Conservation (phyloP, 1,139 yeast genomes). For the Geotrichum bryndzae region DNA sequence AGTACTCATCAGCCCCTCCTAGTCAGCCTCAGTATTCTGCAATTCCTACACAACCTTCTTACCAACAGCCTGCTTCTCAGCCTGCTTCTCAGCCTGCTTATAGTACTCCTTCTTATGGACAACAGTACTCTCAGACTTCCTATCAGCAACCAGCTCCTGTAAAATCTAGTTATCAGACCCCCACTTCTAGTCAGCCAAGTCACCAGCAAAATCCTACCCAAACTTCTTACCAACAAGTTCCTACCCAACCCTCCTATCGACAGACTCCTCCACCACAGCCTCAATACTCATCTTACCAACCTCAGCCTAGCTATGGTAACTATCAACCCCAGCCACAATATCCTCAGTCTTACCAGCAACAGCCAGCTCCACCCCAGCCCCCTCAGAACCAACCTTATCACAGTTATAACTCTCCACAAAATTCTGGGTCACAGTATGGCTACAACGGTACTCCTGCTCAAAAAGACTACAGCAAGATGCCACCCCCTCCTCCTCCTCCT, state of each 20-base stretch:
- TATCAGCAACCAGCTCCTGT: slow-evolving; percentile 13
- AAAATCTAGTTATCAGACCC: slow-evolving; percentile 17
- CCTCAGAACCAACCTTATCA: slow-evolving; percentile 18
- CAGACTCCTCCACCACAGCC: slow-evolving; percentile 16
- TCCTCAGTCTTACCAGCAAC: slow-evolving; percentile 19
- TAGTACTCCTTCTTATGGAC: background rate
- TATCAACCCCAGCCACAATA: slow-evolving; percentile 10
- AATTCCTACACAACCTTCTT: slow-evolving; percentile 13
- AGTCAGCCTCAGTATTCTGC: slow-evolving; percentile 12
- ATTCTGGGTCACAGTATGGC: slow-evolving; percentile 30
- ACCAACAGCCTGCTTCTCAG: slow-evolving; percentile 21
- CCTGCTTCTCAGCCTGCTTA: slow-evolving; percentile 11
- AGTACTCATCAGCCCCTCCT: slow-evolving; percentile 8
- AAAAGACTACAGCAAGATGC: slow-evolving; percentile 16
- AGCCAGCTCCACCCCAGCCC: slow-evolving; percentile 17
- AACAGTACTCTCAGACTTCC: slow-evolving; percentile 11
- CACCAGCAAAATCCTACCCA: slow-evolving; percentile 14
- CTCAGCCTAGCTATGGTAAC: slow-evolving; percentile 10
- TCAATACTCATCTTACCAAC: slow-evolving; percentile 16
- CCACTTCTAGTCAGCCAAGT: slow-evolving; percentile 2
- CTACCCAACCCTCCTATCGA: slow-evolving; percentile 11
- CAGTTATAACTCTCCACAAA: slow-evolving; percentile 40
- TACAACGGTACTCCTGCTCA: slow-evolving; percentile 41
- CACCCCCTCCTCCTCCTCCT: slow-evolving; percentile 17
- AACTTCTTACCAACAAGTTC: slow-evolving; percentile 19